Evolutionary conservation across 2,329 filamentous ascomycete genomes (phyloP).

Genomic region (Daldinia eschscholtzii): DNA sequence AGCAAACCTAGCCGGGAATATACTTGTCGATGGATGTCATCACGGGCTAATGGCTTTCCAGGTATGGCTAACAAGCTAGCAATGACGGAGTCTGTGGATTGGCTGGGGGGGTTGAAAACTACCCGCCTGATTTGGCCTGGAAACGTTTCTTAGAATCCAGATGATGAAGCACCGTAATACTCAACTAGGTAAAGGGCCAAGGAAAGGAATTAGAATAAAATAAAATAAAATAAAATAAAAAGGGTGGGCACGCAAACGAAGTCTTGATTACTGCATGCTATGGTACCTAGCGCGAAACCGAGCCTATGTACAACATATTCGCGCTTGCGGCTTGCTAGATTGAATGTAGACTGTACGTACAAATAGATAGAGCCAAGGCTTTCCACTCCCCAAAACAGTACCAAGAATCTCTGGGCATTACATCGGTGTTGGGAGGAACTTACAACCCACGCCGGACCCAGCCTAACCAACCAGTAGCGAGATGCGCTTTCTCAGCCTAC

Average conservation of each 20-base stretch:
- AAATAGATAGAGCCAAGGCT: constrained; percentile 28
- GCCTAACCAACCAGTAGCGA: constrained; percentile 36
- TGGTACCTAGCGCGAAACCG: constrained; percentile 6
- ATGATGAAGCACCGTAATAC: constrained; percentile 45
- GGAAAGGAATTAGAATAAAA: constrained; percentile 19
- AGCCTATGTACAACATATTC: constrained; percentile 40
- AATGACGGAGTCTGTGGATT: constrained; percentile 45
- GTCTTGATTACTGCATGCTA: constrained; percentile 34
- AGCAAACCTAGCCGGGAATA: constrained; percentile 45
- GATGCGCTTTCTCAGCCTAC: constrained; percentile 37
- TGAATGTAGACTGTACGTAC: constrained; percentile 16
- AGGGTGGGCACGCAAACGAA: constrained; percentile 43
- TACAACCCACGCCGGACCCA: constrained; percentile 41
- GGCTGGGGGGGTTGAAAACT: constrained; percentile 36
- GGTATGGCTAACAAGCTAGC: constrained; percentile 42
- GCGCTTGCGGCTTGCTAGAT: constrained; percentile 35
- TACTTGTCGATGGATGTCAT: constrained; percentile 45
- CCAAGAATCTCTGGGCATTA: constrained; percentile 44
- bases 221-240: constrained; percentile 6
- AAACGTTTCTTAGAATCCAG: constrained; percentile 38
- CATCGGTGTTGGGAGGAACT: constrained; percentile 44
- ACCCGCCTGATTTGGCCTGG: constrained; percentile 42
- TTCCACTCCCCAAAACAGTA: constrained; percentile 33
- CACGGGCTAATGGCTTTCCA: constrained; percentile 45
- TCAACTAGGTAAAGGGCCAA: constrained; percentile 45